Evolutionary conservation across 2,329 filamentous ascomycete genomes (phyloP).

Genomic region (Colletotrichum sp.): DNA sequence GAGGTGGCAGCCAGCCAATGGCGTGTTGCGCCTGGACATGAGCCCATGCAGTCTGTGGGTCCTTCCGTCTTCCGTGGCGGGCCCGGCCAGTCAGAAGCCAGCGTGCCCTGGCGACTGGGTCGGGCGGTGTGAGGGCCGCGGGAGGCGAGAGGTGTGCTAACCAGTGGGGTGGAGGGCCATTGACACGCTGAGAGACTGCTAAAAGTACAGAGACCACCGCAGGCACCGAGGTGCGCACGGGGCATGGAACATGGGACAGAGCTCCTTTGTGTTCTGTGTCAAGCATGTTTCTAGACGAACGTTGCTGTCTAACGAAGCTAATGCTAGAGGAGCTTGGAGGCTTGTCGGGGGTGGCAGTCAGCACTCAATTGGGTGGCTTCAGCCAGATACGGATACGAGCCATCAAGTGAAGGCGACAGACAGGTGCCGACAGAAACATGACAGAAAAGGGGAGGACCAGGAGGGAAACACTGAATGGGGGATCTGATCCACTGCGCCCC

Average conservation of each 20-base stretch:
- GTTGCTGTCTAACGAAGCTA: neutral
- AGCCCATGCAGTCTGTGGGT: slow-evolving; percentile 10
- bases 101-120: neutral
- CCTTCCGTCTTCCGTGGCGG: slow-evolving; percentile 16
- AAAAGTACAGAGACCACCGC: neutral
- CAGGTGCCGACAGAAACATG: neutral
- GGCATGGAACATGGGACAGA: slow-evolving; percentile 6
- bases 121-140: slow-evolving; percentile 15
- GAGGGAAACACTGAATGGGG: neutral
- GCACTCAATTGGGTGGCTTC: neutral
- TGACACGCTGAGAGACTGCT: neutral
- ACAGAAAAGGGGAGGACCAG: neutral
- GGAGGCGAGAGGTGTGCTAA: slow-evolving; percentile 8
- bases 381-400: neutral
- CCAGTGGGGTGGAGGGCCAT: neutral
- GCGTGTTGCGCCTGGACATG: neutral
- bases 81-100: neutral
- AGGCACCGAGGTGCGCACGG: neutral
- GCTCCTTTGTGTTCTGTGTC: slow-evolving; percentile 3
- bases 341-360: neutral
- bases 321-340: neutral
- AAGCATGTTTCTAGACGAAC: neutral
- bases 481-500: neutral
- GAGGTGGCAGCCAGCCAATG: slow-evolving; percentile 2
- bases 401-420: neutral